A percentile compares a stretch with the other conserved stretches of the same genome.
Conservation (phyloP, 257 asterid genomes). For the Craterostigma plantagineum region DNA sequence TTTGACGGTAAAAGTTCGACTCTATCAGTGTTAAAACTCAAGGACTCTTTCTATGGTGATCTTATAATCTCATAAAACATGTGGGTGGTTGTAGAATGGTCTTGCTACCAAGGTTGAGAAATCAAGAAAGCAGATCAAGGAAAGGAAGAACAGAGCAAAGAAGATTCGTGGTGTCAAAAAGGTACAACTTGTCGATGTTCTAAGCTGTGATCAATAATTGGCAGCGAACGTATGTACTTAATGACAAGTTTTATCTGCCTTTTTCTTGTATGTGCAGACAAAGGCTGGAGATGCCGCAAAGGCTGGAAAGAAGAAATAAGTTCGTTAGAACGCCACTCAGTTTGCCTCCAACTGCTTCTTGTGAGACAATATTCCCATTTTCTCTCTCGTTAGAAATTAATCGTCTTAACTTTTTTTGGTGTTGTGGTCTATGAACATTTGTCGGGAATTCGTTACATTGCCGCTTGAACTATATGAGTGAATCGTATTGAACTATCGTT, state of each 20-base stretch:
- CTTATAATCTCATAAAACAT: not conserved
- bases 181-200: slow-evolving; percentile 1
- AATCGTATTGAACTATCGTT: too few relatives aligned
- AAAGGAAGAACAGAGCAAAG: slow-evolving; percentile 13
- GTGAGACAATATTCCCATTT: too few relatives aligned
- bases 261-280: not conserved
- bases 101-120: slow-evolving; percentile 14
- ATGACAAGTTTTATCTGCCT: not conserved
- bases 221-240: too few relatives aligned
- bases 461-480: too few relatives aligned
- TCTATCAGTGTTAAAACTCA: not conserved
- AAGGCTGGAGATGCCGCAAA: slow-evolving; percentile 18
- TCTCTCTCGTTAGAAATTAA: too few relatives aligned
- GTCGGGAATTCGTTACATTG: too few relatives aligned
- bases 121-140: slow-evolving; percentile 15
- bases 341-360: too few relatives aligned
- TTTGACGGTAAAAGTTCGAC: not conserved
- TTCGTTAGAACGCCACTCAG: too few relatives aligned
- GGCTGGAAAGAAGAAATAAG: slow-evolving; percentile 17
- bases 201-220: slow-evolving; percentile 2
- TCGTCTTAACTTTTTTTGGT: too few relatives aligned
- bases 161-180: slow-evolving; percentile 14
- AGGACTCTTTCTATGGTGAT: not conserved
- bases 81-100: slow-evolving; percentile 5
- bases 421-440: too few relatives aligned